phyloP scores from a whole-genome alignment of 2,329 filamentous ascomycete species.

The Talaromyces rugulosus region DNA sequence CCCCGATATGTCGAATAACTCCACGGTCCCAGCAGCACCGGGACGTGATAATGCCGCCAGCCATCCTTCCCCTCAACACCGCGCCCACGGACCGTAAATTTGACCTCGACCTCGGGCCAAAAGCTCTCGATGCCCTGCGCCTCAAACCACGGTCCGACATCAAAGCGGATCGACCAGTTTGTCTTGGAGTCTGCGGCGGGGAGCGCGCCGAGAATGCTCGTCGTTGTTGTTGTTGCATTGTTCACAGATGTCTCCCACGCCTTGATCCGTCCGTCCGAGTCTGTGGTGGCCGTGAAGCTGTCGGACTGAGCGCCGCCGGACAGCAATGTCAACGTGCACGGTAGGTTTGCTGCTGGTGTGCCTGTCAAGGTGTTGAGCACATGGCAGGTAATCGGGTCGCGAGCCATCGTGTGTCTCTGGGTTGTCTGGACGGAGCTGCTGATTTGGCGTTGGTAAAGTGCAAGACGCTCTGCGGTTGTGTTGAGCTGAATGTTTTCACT shows the following conservation, averaged over 20 bases:
- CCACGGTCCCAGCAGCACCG: slow-evolving; percentile 48
- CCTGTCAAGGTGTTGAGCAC: slow-evolving; percentile 47
- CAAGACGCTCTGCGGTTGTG: slow-evolving; percentile 28
- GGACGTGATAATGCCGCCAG: slow-evolving; percentile 49
- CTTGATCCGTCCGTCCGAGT: slow-evolving; percentile 44
- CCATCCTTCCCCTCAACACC: slow-evolving; percentile 36
- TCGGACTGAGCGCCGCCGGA: slow-evolving; percentile 38
- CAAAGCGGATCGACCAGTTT: slow-evolving; percentile 44
- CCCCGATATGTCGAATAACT: slow-evolving; percentile 50
- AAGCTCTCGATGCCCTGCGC: slow-evolving; percentile 45
- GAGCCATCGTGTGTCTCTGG: slow-evolving; percentile 26
- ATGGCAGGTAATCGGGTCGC: slow-evolving; percentile 48
- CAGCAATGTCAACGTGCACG: slow-evolving; percentile 53
- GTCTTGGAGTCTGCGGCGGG: slow-evolving; percentile 35
- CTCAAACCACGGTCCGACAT: slow-evolving; percentile 45
- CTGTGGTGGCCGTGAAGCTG: slow-evolving; percentile 38
- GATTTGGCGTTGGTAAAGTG: slow-evolving; percentile 32
- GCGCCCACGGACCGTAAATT: slow-evolving; percentile 45
- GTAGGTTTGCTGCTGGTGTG: slow-evolving; percentile 42
- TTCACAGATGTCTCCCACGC: slow-evolving; percentile 13
- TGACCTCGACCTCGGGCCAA: slow-evolving; percentile 49
- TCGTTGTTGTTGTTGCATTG: slow-evolving; percentile 11
- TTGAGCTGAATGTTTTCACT: slow-evolving; percentile 12
- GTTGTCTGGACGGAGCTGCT: background rate
- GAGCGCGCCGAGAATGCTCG: slow-evolving; percentile 30